phyloP scores from a whole-genome alignment of 2,329 filamentous ascomycete genomes.

The Lasiodiplodia sp. region DNA sequence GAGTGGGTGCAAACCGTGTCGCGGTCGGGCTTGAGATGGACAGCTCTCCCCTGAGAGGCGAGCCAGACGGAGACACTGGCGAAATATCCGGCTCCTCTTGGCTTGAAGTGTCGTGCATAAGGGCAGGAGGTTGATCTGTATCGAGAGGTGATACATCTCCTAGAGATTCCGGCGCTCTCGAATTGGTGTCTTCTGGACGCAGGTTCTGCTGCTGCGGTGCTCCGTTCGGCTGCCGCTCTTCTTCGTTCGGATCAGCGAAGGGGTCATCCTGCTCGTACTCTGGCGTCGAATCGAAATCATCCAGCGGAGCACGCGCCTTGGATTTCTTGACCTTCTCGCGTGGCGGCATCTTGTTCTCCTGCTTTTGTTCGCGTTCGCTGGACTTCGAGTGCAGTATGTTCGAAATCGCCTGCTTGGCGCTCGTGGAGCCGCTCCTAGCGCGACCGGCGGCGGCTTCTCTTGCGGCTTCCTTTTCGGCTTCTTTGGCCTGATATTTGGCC shows the following conservation, averaged over 20 bases:
- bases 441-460: background rate
- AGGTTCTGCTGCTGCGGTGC: constrained; percentile 26
- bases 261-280: constrained; percentile 56
- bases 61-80: constrained; percentile 44
- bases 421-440: constrained; percentile 25
- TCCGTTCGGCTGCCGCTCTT: constrained; percentile 39
- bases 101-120: constrained; percentile 75
- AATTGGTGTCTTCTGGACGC: constrained; percentile 22
- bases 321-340: constrained; percentile 66
- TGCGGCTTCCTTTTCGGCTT: constrained; percentile 8
- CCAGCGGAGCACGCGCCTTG: constrained; percentile 70
- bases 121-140: constrained; percentile 63
- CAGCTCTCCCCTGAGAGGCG: constrained; percentile 11
- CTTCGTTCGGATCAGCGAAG: constrained; percentile 47
- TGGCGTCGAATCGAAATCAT: constrained; percentile 71
- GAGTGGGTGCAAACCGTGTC: constrained; percentile 30
- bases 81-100: constrained; percentile 60
- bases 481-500: constrained; percentile 7
- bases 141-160: constrained; percentile 31
- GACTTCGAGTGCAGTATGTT: constrained; percentile 26
- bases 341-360: constrained; percentile 46
- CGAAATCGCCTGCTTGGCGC: constrained; percentile 28
- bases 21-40: constrained; percentile 39
- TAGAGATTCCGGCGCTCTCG: constrained; percentile 1
- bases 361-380: constrained; percentile 18